These are phyloP conservation scores for Tulasnella sp. DNA, from an alignment of 768 basidiomycete species.

Conservation along the genomic window DNA sequence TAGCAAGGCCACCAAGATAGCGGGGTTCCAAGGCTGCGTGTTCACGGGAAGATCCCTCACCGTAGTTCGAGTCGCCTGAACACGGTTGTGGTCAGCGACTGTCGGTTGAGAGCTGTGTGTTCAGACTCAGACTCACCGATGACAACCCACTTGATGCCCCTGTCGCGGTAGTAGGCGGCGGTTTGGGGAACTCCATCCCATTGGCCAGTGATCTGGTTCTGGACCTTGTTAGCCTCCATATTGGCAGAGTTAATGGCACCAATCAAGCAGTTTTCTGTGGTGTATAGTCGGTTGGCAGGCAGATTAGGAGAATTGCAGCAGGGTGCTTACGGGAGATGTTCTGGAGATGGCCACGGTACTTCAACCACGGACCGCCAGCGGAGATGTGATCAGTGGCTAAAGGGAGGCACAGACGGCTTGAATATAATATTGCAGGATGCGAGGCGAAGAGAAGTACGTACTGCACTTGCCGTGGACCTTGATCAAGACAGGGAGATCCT, in stretches of 20 bases:
- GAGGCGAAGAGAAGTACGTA: slow-evolving; percentile 31
- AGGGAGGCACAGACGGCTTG: slow-evolving; percentile 9
- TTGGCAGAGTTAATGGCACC: slow-evolving; percentile 95
- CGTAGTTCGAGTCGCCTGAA: slow-evolving; percentile 67
- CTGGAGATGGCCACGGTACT: slow-evolving; percentile 96
- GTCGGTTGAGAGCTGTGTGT: neutral
- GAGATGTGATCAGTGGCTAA: slow-evolving; percentile 85
- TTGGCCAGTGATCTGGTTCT: slow-evolving; percentile 80
- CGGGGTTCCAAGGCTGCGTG: slow-evolving; percentile 95
- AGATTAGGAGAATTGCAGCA: neutral
- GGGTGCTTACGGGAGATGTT: slow-evolving; percentile 78
- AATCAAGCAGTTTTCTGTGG: slow-evolving; percentile 91
- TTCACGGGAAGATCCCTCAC: slow-evolving; percentile 96
- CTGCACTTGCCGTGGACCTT: slow-evolving; percentile 99
- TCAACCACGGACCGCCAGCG: slow-evolving; percentile 98
- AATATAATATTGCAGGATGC: neutral
- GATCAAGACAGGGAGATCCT: slow-evolving; percentile 85
- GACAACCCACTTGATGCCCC: slow-evolving; percentile 92
- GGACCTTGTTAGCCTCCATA: slow-evolving; percentile 90
- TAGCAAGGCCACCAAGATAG: slow-evolving; percentile 87
- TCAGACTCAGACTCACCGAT: slow-evolving; percentile 39
- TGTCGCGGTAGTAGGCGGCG: slow-evolving; percentile 77
- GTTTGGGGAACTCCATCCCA: slow-evolving; percentile 76
- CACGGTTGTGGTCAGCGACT: neutral
- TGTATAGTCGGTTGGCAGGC: neutral